These are phyloP conservation scores for Allium fistulosum DNA, from an alignment of 106 monocot species.

Conservation along the genomic window DNA sequence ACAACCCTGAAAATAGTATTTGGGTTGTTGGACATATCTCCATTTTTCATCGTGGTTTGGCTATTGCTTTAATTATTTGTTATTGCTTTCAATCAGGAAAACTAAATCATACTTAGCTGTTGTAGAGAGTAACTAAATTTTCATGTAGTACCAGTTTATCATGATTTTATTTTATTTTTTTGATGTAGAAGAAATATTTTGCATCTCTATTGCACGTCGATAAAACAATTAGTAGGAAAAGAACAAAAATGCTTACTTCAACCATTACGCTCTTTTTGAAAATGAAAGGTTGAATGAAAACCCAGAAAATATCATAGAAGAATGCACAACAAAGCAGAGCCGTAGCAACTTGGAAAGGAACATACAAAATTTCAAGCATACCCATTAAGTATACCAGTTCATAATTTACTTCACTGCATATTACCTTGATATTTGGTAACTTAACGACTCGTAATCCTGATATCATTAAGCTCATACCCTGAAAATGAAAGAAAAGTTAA, in stretches of 20 bases:
- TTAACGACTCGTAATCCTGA: conserved; percentile 59
- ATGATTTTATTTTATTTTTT: no score
- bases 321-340: conserved; percentile 73
- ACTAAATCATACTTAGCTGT: background rate
- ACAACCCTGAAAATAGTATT: no score
- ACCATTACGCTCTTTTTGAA: conserved; percentile 87
- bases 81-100: background rate
- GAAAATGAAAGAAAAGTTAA: conserved; percentile 13
- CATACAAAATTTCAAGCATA: background rate
- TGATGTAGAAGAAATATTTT: no score
- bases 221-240: background rate
- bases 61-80: background rate
- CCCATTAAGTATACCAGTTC: no score
- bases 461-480: conserved; percentile 83
- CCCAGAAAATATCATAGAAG: conserved; percentile 89
- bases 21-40: no score
- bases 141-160: background rate
- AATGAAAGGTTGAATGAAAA: conserved; percentile 75
- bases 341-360: conserved; percentile 61
- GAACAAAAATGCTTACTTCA: conserved; percentile 32
- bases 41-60: no score
- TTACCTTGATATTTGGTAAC: conserved; percentile 81
- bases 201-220: background rate
- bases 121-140: background rate
- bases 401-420: background rate